Base-by-base conservation (phyloP, 1,139 yeast species). In the Pichia sp. region DNA sequence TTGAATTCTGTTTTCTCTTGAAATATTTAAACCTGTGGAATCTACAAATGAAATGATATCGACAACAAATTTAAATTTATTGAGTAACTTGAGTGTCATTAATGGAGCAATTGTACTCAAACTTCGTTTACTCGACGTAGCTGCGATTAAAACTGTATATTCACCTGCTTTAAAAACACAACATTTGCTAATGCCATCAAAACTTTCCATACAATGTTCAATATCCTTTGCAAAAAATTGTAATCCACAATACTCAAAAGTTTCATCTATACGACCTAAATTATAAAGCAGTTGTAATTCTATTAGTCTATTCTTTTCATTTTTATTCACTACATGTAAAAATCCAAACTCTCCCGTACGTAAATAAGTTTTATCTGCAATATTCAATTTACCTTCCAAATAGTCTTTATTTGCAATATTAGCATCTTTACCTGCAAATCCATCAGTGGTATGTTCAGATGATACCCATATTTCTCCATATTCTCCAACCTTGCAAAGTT, bases 401-500 rank as follows among this genome's bases (percentile, higher is more conserved):
- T 55, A 54, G 4, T 57, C 53, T 23, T 50, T 51, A 3, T 51
- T 42, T 16, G 35, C 10, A 4, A 42, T 32, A n/a, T 40, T 48
- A 24, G 47, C 36, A 6, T 75, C 77, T 39, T 67, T 67, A 1
- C 49, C 52, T 8, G 78, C 76, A 2, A 81, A 78, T 49, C 76
- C 74, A 16, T 37, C 40, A 41, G 81, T 77, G 55, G 83, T 87
- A 1, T 92, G 95, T 54, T 89, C 96, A 1, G 96, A 84, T 51
- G 85, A 78, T 3, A 92, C 94, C 98, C 98, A 92, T 39, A 92
- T 89, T 65, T 92, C 98, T 34, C 99, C 99, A 62, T 80, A 82
- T 62, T 94, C 98, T n/a, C 97, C 97, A 47, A 82, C 83, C 50
- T 76, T 78, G 62, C 98, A 92, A 20, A 89, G 67, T 43, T 69